phyloP scores from a whole-genome alignment of 208 protist genomes.

The Wallacemonas sp. region DNA sequence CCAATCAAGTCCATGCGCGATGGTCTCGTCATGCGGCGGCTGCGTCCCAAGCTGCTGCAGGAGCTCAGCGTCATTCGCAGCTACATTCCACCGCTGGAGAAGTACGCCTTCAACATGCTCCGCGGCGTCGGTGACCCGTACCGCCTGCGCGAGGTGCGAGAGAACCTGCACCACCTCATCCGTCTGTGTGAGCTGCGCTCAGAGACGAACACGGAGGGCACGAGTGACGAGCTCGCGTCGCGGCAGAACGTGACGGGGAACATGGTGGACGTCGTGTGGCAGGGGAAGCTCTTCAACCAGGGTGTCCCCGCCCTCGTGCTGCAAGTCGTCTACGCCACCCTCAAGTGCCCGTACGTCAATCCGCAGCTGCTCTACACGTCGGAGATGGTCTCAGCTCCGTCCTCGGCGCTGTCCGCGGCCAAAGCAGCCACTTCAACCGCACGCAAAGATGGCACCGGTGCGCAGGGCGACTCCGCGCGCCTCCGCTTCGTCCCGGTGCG shows the following conservation, averaged over 20 bases:
- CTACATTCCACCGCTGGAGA: conserved; percentile 47
- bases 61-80: conserved; percentile 49
- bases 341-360: conserved; percentile 37
- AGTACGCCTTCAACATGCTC: conserved; percentile 30
- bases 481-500: conserved; percentile 24
- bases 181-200: conserved; percentile 30
- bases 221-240: neutral
- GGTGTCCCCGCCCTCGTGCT: conserved; percentile 37
- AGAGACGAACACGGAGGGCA: neutral
- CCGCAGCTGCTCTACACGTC: conserved; percentile 29
- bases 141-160: conserved; percentile 33
- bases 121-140: conserved; percentile 26
- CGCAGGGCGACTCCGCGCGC: neutral
- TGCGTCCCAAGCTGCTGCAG: conserved; percentile 33
- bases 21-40: conserved; percentile 39
- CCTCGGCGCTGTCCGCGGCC: neutral
- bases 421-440: no score
- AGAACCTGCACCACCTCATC: conserved; percentile 43
- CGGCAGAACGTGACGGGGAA: conserved; percentile 15
- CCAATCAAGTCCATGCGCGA: conserved; percentile 48
- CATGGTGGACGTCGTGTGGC: conserved; percentile 43
- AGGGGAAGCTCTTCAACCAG: conserved; percentile 52
- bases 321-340: conserved; percentile 29
- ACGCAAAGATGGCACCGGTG: no score
- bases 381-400: conserved; percentile 26